phyloP scores from a whole-genome alignment of 805 yeast genomes.

The Wickerhamomyces queroliae region DNA sequence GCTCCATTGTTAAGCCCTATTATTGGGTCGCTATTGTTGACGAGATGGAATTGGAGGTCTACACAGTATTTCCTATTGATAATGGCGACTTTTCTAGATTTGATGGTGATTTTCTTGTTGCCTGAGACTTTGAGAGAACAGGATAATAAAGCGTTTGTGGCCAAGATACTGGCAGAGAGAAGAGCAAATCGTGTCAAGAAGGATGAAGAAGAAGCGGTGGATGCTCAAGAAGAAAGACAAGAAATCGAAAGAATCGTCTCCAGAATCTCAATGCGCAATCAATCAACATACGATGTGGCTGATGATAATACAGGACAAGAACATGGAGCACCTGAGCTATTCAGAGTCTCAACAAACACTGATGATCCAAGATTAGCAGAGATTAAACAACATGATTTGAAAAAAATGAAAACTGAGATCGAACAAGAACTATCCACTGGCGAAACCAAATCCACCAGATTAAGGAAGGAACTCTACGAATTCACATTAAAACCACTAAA shows the following conservation, averaged over 20 bases:
- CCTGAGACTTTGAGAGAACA: constrained; percentile 74
- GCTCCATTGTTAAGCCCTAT: constrained; percentile 82
- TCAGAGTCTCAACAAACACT: constrained; percentile 16
- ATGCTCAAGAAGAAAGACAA: background rate
- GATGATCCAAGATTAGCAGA: constrained; percentile 14
- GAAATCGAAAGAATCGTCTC: constrained; percentile 16
- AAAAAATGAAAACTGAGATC: constrained; percentile 18
- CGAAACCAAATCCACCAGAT: constrained; percentile 15
- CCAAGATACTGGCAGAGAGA: constrained; percentile 36
- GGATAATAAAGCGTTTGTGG: constrained; percentile 45
- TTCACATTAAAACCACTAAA: constrained; percentile 54
- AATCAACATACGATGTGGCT: constrained; percentile 11
- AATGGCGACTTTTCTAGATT: constrained; percentile 47
- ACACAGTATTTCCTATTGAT: constrained; percentile 83
- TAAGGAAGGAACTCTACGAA: constrained; percentile 33
- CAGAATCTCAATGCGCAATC: constrained; percentile 14
- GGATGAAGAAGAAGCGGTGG: constrained; percentile 4
- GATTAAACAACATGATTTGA: constrained; percentile 19
- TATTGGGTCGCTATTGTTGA: constrained; percentile 68
- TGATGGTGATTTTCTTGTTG: constrained; percentile 45
- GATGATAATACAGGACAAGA: too few species aligned
- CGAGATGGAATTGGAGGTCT: constrained; percentile 80
- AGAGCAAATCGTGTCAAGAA: constrained; percentile 14
- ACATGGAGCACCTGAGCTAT: constrained; percentile 19
- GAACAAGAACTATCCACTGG: constrained; percentile 19